Evolutionary conservation across 2,329 filamentous ascomycete genomes (phyloP).

Genomic region (Phialophora expanda): DNA sequence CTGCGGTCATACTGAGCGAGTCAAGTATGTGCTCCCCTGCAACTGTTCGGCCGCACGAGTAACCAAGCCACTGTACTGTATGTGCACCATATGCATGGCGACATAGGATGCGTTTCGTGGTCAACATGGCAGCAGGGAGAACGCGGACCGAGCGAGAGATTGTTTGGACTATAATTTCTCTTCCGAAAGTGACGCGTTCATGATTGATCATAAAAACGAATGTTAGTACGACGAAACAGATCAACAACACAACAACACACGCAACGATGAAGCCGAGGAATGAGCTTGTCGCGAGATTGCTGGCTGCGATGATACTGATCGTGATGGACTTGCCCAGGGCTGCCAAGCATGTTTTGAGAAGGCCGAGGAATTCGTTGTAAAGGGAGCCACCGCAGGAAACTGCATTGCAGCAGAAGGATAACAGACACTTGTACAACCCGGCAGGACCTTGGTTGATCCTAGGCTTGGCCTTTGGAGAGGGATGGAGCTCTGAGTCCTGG

Average conservation of each 20-base stretch:
- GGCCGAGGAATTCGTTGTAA: background rate
- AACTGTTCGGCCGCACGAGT: background rate
- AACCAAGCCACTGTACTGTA: too few relatives aligned
- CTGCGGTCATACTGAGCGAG: background rate
- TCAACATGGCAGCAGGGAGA: background rate
- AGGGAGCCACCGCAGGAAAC: background rate
- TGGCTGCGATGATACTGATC: background rate
- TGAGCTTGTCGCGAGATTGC: slow-evolving; percentile 1
- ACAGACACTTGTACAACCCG: background rate
- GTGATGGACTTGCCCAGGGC: background rate
- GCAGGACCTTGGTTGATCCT: background rate
- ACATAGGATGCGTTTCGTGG: background rate
- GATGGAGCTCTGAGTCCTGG: background rate
- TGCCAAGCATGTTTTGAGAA: background rate
- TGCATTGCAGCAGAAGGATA: background rate
- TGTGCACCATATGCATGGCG: background rate
- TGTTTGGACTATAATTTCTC: too few relatives aligned
- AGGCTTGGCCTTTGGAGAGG: background rate
- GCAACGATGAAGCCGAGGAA: background rate
- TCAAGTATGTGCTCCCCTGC: background rate
- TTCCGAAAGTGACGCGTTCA: too few relatives aligned
- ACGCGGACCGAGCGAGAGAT: background rate
- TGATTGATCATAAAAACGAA: background rate
- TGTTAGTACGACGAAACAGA: background rate
- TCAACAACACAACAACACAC: background rate